Base-by-base conservation (phyloP, 768 basidiomycete genomes). In the Chalciporus piperatus region DNA sequence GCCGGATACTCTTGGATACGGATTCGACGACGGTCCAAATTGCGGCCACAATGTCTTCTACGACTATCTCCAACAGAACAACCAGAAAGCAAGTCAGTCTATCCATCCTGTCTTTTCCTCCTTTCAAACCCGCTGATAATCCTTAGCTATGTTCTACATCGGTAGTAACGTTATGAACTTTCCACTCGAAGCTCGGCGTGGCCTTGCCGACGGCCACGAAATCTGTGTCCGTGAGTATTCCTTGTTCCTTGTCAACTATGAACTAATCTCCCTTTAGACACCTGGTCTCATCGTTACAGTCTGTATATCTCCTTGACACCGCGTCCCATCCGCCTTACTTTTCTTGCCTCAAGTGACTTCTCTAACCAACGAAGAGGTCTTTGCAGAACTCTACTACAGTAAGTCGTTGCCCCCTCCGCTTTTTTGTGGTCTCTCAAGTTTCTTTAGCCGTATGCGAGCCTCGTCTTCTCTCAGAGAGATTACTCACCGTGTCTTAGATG, bases 341-440 rank as follows among this genome's bases (percentile, higher is more conserved):
- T 22, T 22, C 22, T n/a, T 22, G 22, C 22, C 22, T 45, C 2
- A 49, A 83, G 82, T 78, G 80, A 85, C 85, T 0, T 61, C 80
- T 2, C 72, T 85, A 39, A 67, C 75, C 9, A 90, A 83, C 61
- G 71, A 80, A 56, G 71, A 85, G 54, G 85, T 81, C 4, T 88
- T 88, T 44, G 87, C 86, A 3, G 89, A 92, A 66, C 73, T 92
- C n/a, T 89, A 84, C 53, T 92, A 89, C 69, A 82, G 82, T 79
- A 57, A 33, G 80, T 66, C 10, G 45, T 4, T 3, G 88, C 40
- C 27, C 27, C 27, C 5, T 19, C 23, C 20, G 22, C 10, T 32
- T 13, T 23, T 4, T 11, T 0, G 3, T 25, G 45, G 4, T 37
- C 35, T 22, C 62, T 62, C 25, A 57, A 33, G 30, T 25, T 41